Evolutionary conservation across 2,329 filamentous ascomycete genomes (phyloP).

Genomic region (Didymella arachidicola): DNA sequence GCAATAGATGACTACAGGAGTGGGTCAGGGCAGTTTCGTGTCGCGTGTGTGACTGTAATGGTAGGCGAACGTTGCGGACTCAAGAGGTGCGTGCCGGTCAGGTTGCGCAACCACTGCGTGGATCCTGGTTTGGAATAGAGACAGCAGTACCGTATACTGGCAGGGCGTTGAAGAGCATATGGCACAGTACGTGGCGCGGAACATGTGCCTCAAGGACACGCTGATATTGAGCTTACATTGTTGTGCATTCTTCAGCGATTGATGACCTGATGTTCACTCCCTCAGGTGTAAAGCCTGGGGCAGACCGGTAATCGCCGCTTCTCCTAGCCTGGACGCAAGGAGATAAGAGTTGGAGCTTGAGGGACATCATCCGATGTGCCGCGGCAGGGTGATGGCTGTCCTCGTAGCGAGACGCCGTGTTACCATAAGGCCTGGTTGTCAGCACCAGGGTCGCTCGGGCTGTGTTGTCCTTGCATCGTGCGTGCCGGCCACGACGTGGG

Average conservation of each 20-base stretch:
- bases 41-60: slow-evolving; percentile 14
- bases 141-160: neutral
- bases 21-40: slow-evolving; percentile 21
- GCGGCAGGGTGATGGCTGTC: slow-evolving; percentile 19
- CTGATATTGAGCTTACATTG: neutral
- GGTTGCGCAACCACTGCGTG: slow-evolving; percentile 26
- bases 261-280: neutral
- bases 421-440: slow-evolving; percentile 12
- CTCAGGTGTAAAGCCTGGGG: neutral
- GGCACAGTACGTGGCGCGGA: neutral
- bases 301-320: slow-evolving; percentile 8
- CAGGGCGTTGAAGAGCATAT: neutral
- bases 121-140: slow-evolving; percentile 4
- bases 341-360: neutral
- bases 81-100: slow-evolving; percentile 30
- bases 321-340: slow-evolving; percentile 7
- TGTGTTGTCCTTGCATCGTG: slow-evolving; percentile 22
- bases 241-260: neutral
- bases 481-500: slow-evolving; percentile 7
- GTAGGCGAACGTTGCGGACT: slow-evolving; percentile 4
- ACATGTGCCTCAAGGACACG: neutral
- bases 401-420: slow-evolving; percentile 13
- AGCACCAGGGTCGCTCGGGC: slow-evolving; percentile 6
- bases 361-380: slow-evolving; percentile 13
- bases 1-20: slow-evolving; percentile 9